Evolutionary conservation across 805 yeast species (phyloP).

Genomic region (Teunomyces panamensis): DNA sequence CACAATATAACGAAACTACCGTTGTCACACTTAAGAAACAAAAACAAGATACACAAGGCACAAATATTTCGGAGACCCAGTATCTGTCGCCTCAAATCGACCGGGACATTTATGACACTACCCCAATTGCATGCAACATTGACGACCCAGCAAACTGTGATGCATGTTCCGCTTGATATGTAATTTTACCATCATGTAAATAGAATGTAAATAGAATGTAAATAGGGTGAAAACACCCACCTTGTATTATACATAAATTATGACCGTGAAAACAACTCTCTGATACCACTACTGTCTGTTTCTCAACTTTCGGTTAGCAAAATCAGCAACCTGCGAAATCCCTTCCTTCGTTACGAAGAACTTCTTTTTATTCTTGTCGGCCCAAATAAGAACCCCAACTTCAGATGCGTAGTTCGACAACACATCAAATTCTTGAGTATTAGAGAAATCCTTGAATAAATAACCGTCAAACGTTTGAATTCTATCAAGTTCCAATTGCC

Average conservation of each 20-base stretch:
- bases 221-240: background rate
- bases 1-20: constrained; percentile 16
- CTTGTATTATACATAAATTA: background rate
- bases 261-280: background rate
- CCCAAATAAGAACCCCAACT: constrained; percentile 90
- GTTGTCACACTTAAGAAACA: constrained; percentile 5
- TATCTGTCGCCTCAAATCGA: constrained; percentile 9
- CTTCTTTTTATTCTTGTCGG: constrained; percentile 60
- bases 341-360: constrained; percentile 91
- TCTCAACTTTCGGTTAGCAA: constrained; percentile 60
- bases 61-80: constrained; percentile 7
- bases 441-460: constrained; percentile 80
- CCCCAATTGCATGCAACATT: constrained; percentile 32
- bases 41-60: constrained; percentile 5
- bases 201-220: background rate
- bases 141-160: constrained; percentile 20
- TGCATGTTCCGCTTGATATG: constrained; percentile 19
- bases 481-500: constrained; percentile 96
- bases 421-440: constrained; percentile 69
- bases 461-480: constrained; percentile 85
- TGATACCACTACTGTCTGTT: background rate
- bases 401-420: constrained; percentile 80
- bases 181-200: constrained; percentile 3
- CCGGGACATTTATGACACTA: constrained; percentile 33
- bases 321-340: constrained; percentile 84